Evolutionary conservation across 2,329 filamentous ascomycete genomes (phyloP).

Genomic region (Lojkania enalia): DNA sequence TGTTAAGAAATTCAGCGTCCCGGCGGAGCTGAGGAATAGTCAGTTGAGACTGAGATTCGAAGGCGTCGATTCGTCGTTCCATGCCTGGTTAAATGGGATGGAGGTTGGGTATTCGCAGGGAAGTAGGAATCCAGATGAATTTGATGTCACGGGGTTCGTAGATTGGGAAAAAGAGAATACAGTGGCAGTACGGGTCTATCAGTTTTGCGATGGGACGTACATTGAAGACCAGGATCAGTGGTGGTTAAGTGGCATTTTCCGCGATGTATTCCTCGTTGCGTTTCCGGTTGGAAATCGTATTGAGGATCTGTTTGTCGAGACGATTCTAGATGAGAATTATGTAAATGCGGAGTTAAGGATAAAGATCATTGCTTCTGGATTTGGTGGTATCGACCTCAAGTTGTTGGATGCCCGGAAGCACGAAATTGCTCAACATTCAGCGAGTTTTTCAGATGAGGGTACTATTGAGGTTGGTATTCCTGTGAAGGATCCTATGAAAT

Average conservation of each 20-base stretch:
- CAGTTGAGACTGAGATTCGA: constrained; percentile 70
- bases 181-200: constrained; percentile 68
- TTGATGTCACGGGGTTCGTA: constrained; percentile 64
- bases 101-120: constrained; percentile 71
- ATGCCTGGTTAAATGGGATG: constrained; percentile 68
- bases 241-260: constrained; percentile 66
- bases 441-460: constrained; percentile 16
- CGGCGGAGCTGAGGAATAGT: constrained; percentile 51
- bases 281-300: constrained; percentile 58
- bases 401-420: constrained; percentile 50
- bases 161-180: constrained; percentile 54
- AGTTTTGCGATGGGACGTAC: constrained; percentile 70
- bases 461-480: constrained; percentile 44
- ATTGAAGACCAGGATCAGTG: constrained; percentile 72
- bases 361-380: constrained; percentile 48
- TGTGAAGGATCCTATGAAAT: constrained; percentile 61
- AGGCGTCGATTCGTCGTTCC: constrained; percentile 72
- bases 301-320: constrained; percentile 62
- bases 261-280: constrained; percentile 65
- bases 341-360: constrained; percentile 56
- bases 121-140: constrained; percentile 69
- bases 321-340: constrained; percentile 57
- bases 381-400: constrained; percentile 48
- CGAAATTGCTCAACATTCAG: constrained; percentile 6
- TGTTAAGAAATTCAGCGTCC: constrained; percentile 58